These are phyloP conservation scores for Lichtheimia corymbifera DNA, from an alignment of 371 early-diverging fungal species.

Conservation along the genomic window DNA sequence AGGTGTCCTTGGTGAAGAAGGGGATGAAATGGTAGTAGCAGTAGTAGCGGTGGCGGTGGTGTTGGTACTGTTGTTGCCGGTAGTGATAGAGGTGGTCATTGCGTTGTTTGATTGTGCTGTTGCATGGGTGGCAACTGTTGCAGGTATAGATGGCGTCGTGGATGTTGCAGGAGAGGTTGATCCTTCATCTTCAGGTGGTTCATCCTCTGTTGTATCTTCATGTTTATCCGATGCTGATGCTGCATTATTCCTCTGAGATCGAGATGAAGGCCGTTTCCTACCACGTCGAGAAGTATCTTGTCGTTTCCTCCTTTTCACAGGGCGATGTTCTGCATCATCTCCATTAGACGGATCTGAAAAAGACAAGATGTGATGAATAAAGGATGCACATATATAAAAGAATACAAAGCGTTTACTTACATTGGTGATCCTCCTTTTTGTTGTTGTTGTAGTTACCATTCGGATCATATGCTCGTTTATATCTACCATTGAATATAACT, in stretches of 20 bases:
- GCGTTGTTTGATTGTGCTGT: background rate
- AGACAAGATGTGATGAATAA: too few relatives aligned
- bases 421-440: conserved; percentile 1
- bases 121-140: background rate
- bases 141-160: background rate
- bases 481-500: conserved; percentile 11
- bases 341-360: background rate
- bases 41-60: conserved; percentile 29
- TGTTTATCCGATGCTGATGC: background rate
- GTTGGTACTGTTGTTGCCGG: conserved; percentile 20
- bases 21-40: conserved; percentile 24
- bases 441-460: conserved; percentile 19
- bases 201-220: conserved; percentile 3
- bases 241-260: conserved; percentile 3
- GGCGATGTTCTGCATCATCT: conserved; percentile 11
- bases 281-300: conserved; percentile 3
- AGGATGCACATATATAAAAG: too few relatives aligned
- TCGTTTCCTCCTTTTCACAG: conserved; percentile 29
- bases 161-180: background rate
- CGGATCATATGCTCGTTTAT: conserved; percentile 28
- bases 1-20: conserved; percentile 5
- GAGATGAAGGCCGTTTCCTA: background rate
- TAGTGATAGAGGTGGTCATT: background rate
- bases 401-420: too few relatives aligned
- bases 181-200: conserved; percentile 13